These are phyloP conservation scores for Psilocybe cubensis DNA, from an alignment of 768 basidiomycete species.

Conservation along the genomic window DNA sequence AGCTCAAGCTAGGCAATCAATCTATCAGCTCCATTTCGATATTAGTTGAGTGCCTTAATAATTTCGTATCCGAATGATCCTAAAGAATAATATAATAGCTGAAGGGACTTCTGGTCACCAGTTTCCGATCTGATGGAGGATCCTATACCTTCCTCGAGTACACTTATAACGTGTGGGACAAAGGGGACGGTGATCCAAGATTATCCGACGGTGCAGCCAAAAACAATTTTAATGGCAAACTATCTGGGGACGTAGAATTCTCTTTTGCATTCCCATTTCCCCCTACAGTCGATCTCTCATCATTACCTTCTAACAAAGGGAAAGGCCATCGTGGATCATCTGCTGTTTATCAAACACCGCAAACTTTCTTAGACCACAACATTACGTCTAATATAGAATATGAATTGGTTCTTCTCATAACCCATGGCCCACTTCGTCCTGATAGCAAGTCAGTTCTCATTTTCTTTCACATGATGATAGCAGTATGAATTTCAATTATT, in stretches of 20 bases:
- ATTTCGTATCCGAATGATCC: not conserved
- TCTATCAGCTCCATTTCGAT: slow-evolving; percentile 37
- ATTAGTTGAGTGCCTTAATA: slow-evolving; percentile 34
- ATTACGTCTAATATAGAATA: slow-evolving; percentile 12
- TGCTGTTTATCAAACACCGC: slow-evolving; percentile 10
- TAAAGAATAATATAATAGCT: slow-evolving; percentile 5
- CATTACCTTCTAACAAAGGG: not conserved
- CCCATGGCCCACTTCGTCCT: slow-evolving; percentile 13
- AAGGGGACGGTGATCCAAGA: not conserved
- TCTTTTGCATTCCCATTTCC: slow-evolving; percentile 20
- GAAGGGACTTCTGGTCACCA: slow-evolving; percentile 9
- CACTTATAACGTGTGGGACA: slow-evolving; percentile 7
- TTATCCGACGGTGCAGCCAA: not conserved
- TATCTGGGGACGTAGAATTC: slow-evolving; percentile 11
- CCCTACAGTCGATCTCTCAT: slow-evolving; percentile 5
- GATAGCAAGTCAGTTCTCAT: slow-evolving; percentile 8
- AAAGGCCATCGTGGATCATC: not conserved
- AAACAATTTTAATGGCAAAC: slow-evolving; percentile 2
- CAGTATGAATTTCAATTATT: not conserved
- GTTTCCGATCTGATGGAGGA: slow-evolving; percentile 8
- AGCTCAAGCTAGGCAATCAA: slow-evolving; percentile 18
- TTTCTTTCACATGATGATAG: not conserved
- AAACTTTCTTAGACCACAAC: slow-evolving; percentile 17
- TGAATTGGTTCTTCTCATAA: slow-evolving; percentile 11
- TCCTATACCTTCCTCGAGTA: slow-evolving; percentile 14